phyloP scores from a whole-genome alignment of 1,284 basidiomycete genomes.

The Leucoagaricus sp. region DNA sequence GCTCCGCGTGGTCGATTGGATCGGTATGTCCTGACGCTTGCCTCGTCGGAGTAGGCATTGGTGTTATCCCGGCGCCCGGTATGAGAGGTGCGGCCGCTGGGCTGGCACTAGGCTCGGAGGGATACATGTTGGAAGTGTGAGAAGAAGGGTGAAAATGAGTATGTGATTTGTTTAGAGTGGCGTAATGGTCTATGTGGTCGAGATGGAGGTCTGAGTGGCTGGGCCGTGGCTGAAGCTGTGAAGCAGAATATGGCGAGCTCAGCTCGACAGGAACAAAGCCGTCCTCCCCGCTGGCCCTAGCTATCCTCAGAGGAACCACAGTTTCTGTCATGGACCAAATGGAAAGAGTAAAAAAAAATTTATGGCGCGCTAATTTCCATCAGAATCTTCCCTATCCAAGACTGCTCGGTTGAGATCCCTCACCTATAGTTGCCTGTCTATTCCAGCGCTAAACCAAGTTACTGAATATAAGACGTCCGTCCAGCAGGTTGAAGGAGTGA shows the following conservation, averaged over 20 bases:
- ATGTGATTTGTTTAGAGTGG: conserved; percentile 8
- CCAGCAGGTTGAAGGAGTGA: too few relatives aligned
- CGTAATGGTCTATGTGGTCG: conserved; percentile 7
- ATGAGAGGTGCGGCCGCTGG: not conserved
- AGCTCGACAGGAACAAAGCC: not conserved
- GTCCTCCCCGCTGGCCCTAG: not conserved
- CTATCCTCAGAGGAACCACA: not conserved
- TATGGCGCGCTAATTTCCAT: not conserved
- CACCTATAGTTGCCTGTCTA: not conserved
- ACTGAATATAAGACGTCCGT: too few relatives aligned
- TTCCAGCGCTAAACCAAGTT: too few relatives aligned
- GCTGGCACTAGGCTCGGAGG: conserved; percentile 1
- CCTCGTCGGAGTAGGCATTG: not conserved
- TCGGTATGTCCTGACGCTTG: not conserved
- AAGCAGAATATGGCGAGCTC: not conserved
- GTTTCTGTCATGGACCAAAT: not conserved
- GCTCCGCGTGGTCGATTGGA: conserved; percentile 4
- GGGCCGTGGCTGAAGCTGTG: not conserved
- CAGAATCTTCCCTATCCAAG: too few relatives aligned
- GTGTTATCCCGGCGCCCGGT: not conserved
- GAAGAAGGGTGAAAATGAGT: conserved; percentile 12
- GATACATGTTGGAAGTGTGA: conserved; percentile 7
- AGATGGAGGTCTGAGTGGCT: conserved; percentile 3
- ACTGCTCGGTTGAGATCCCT: not conserved
- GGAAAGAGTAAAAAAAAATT: not conserved